Percentiles rank a stretch among this genome's conserved stretches.
Evolutionary conservation across 2,329 filamentous ascomycete genomes (phyloP).

Genomic region (Pseudopithomyces chartarum): DNA sequence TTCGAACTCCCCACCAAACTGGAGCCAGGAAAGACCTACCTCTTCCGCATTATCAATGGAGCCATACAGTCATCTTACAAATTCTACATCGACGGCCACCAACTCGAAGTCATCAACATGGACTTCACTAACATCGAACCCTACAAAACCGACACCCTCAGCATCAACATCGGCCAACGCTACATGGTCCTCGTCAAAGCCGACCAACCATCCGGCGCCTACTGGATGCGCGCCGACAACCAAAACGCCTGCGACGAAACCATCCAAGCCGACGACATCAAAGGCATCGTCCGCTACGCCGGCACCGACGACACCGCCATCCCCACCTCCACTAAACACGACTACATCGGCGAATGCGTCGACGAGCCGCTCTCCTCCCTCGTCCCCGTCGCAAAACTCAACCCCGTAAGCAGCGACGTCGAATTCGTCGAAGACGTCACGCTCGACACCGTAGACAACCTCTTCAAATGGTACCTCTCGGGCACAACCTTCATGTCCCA

Average conservation of each 20-base stretch:
- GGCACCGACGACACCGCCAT: conserved; percentile 30
- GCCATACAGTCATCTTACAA: conserved; percentile 39
- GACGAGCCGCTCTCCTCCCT: conserved; percentile 42
- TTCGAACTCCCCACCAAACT: conserved; percentile 33
- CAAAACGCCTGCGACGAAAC: conserved; percentile 42
- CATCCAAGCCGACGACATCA: conserved; percentile 33
- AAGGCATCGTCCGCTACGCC: conserved; percentile 29
- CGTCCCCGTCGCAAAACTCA: conserved; percentile 36
- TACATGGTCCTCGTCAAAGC: conserved; percentile 31
- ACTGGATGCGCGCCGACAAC: conserved; percentile 39
- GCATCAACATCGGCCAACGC: conserved; percentile 42
- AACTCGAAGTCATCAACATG: conserved; percentile 43
- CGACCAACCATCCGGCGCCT: conserved; percentile 21
- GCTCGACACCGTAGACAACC: conserved; percentile 34
- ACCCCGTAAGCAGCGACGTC: conserved; percentile 24
- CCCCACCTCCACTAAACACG: conserved; percentile 37
- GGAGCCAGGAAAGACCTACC: conserved; percentile 46
- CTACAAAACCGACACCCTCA: conserved; percentile 43
- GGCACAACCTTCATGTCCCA: conserved; percentile 43
- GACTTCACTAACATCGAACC: conserved; percentile 45
- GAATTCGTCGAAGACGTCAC: conserved; percentile 36
- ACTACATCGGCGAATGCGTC: conserved; percentile 37
- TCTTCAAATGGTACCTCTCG: conserved; percentile 48
- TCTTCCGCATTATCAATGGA: conserved; percentile 48
- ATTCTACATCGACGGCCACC: conserved; percentile 47